phyloP scores from a whole-genome alignment of 2,329 filamentous ascomycete species.

The Xylaria sp. region DNA sequence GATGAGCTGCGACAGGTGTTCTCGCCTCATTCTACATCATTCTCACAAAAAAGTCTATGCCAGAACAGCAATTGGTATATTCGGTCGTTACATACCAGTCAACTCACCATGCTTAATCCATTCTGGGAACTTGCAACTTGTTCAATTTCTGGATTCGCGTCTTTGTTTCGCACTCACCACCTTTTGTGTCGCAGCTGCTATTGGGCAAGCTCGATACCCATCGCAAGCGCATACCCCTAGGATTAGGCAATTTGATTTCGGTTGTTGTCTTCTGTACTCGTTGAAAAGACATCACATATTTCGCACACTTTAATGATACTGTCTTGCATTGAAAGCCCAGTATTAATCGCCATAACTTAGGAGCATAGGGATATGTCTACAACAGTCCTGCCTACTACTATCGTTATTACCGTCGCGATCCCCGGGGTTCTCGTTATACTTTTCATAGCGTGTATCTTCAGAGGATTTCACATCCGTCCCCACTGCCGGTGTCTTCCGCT shows the following conservation, averaged over 20 bases:
- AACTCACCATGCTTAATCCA: background rate
- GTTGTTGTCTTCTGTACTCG: background rate
- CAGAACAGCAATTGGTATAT: too few relatives aligned
- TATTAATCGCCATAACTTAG: slow-evolving; percentile 26
- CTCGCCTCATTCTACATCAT: background rate
- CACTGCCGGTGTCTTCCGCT: background rate
- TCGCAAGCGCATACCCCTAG: slow-evolving; percentile 17
- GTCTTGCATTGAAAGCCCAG: slow-evolving; percentile 22
- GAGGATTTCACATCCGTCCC: slow-evolving; percentile 34
- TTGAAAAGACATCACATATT: slow-evolving; percentile 20
- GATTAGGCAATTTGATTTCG: background rate
- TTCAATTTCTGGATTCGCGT: background rate
- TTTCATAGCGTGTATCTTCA: slow-evolving; percentile 41
- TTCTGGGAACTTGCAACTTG: slow-evolving; percentile 7
- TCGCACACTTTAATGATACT: slow-evolving; percentile 29
- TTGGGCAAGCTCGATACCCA: background rate
- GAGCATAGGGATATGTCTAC: slow-evolving; percentile 34
- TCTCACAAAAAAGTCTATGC: background rate
- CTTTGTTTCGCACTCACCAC: background rate
- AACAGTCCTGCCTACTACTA: slow-evolving; percentile 31
- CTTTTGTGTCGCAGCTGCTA: background rate
- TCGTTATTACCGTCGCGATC: slow-evolving; percentile 36
- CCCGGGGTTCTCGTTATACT: slow-evolving; percentile 45
- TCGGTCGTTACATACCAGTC: too few relatives aligned
- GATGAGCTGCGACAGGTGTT: background rate